phyloP scores from a whole-genome alignment of 495 filamentous ascomycete genomes.

The Rhypophila decipiens region DNA sequence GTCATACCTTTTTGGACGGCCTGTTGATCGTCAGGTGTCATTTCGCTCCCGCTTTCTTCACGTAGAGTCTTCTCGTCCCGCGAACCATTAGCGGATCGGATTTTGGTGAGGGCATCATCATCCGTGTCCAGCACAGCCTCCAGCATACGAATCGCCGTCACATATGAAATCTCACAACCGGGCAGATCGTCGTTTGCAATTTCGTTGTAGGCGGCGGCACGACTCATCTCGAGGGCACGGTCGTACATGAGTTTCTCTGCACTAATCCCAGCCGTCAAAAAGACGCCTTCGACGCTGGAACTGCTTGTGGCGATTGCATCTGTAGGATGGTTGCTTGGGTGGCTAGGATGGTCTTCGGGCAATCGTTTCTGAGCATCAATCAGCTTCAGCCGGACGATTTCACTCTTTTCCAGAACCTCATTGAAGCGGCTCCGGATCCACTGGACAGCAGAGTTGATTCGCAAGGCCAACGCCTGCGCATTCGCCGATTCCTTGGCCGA shows the following conservation, averaged over 20 bases:
- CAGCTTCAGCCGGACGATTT: conserved; percentile 80
- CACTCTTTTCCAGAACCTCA: conserved; percentile 90
- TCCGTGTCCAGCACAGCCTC: conserved; percentile 90
- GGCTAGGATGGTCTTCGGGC: conserved; percentile 76
- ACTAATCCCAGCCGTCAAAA: conserved; percentile 66
- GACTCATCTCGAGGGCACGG: conserved; percentile 92
- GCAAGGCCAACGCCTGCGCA: conserved; percentile 52
- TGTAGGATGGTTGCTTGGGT: conserved; percentile 64
- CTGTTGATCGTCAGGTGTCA: conserved; percentile 68
- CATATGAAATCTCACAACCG: conserved; percentile 88
- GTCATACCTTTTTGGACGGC: conserved; percentile 59
- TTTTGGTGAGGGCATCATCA: conserved; percentile 54
- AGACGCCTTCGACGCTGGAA: conserved; percentile 48
- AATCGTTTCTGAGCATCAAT: conserved; percentile 80
- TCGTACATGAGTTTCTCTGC: conserved; percentile 99
- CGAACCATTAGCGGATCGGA: conserved; percentile 27
- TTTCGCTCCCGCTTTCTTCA: conserved; percentile 48
- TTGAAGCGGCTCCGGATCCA: conserved; percentile 94
- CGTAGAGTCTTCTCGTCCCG: conserved; percentile 36
- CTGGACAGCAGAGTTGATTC: conserved; percentile 89
- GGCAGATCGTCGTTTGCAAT: conserved; percentile 82
- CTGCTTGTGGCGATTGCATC: conserved; percentile 47
- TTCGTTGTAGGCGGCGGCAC: conserved; percentile 89
- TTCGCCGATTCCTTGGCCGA: conserved; percentile 39
- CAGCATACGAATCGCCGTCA: conserved; percentile 86